Base-by-base conservation (phyloP, 106 monocot species). In the Allium cepa region DNA sequence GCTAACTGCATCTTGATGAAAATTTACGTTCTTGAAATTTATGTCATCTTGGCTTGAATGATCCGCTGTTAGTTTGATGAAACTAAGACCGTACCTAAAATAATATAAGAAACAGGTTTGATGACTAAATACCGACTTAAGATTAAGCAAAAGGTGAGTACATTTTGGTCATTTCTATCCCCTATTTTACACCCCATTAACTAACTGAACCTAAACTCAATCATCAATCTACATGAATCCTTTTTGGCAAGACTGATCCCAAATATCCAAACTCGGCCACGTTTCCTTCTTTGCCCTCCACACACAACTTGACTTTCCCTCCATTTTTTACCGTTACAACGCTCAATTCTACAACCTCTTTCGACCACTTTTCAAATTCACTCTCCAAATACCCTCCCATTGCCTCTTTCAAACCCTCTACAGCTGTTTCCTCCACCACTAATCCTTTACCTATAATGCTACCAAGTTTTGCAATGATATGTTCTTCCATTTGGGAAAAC, bases 331-430 rank as follows among this genome's bases (percentile, higher is more conserved):
- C 84, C 72, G 83, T 74, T 76, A 47, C 53, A 67, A 83, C 45
- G 62, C 79, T 71, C 17, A 59, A 71, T 79, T 90, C 72, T 68
- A 97, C 82, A 67, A 92, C 86, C 57, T 97, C 82, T 17, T 64
- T 75, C 14, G 85, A 76, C 97, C 97, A 89, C 47, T 59, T 78
- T 59, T 89, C 92, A 69, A 87, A 85, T 69, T 80, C 71, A 51
- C 61, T 13, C 69, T 87, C 84, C 46, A 74, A 16, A 69, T 86
- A 89, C 72, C 69, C 77, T 3, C 84, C 92, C 18, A 80, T 71
- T 18, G 84, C 78, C 7, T 16, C 63, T 17, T 66, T 62, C 67
- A 92, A 56, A 79, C 75, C 74, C 60, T 80, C 84, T 28, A 72
- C 57, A 66, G 69, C 80, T 13, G 73, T 69, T 56, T 11, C 56